Percentiles rank a stretch among this genome's conserved stretches.
Evolutionary conservation across 257 asterid species (phyloP).

Genomic region (Solanum dulcamara): DNA sequence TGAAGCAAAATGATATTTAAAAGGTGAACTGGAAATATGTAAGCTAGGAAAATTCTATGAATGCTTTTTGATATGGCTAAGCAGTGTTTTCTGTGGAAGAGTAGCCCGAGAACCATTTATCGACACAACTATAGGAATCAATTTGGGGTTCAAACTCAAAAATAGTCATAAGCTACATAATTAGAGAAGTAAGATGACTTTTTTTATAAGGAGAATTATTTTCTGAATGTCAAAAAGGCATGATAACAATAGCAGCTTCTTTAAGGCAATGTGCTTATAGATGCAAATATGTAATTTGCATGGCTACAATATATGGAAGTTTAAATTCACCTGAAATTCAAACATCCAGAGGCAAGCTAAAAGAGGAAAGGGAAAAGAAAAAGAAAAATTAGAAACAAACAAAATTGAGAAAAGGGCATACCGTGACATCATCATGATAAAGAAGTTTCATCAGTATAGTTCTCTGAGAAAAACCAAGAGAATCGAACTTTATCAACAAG

Average conservation of each 20-base stretch:
- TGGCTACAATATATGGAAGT: background rate
- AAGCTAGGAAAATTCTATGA: background rate
- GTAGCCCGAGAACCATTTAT: background rate
- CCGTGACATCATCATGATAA: conserved; percentile 82
- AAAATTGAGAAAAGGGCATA: conserved; percentile 22
- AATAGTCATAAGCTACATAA: background rate
- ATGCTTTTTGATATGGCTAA: background rate
- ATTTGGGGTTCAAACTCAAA: background rate
- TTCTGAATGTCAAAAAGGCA: background rate
- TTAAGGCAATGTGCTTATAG: background rate
- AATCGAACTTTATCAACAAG: background rate
- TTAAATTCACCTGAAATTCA: background rate
- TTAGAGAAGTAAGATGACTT: background rate
- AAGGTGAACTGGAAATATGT: background rate
- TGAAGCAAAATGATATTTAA: background rate
- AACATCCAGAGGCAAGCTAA: background rate
- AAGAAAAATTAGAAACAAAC: background rate
- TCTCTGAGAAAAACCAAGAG: conserved; percentile 48
- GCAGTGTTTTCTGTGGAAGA: background rate
- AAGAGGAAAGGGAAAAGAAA: background rate
- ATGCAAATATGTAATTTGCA: background rate
- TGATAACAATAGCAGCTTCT: background rate
- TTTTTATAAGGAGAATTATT: background rate
- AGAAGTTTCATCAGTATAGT: conserved; percentile 91
- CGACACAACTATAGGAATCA: background rate